Base-by-base conservation (phyloP, 208 protist species). In the Zelonia costaricensis region DNA sequence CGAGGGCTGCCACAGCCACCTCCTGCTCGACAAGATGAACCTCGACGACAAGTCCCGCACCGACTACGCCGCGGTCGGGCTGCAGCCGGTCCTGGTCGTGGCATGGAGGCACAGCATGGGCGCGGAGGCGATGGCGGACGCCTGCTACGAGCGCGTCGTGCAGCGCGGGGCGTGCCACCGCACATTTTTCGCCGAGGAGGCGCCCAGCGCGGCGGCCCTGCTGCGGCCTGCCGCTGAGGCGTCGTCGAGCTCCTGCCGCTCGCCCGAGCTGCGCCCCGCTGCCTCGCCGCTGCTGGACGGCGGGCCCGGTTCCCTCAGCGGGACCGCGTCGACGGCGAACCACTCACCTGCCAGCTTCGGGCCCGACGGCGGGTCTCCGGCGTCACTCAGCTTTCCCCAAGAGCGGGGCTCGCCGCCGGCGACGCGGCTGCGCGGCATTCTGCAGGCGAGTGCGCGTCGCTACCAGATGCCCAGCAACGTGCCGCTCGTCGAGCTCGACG, bases 1-100 rank as follows among this genome's bases (percentile, higher is more conserved):
- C 13, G 46, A 51, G 8, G 69, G 76, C 52, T n/a, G 36, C 31
- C 82, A 78, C 47, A 84, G 84, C 20, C 86, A 95, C 60, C 28
- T 95, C 27, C 74, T 95, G 18, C 62, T 95, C 12, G 89, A 95
- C 54, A 91, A 91, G 69, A 92, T 92, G 86, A 86, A 95, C 64
- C 64, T 95, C 3, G 76, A 82, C 49, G 72, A 80, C 38, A 68
- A 44, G 43, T 51, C 76, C 0, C 80, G 89, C 3, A 40, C 62
- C 10, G 86, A 91, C 58, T 74, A 72, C 49, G 42, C 23, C 27
- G 18, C 63, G 3, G 58, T 80, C 20, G 48, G 64, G 2, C 47
- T 83, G 16, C 76, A 68, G 39, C 62, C 64, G 4, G 62, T 70
- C 5, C 47, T 88, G 10, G 69, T 70, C 0, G 57, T 92, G 2